phyloP scores from a whole-genome alignment of 768 basidiomycete genomes.

The Coprinopsis marcescibilis region DNA sequence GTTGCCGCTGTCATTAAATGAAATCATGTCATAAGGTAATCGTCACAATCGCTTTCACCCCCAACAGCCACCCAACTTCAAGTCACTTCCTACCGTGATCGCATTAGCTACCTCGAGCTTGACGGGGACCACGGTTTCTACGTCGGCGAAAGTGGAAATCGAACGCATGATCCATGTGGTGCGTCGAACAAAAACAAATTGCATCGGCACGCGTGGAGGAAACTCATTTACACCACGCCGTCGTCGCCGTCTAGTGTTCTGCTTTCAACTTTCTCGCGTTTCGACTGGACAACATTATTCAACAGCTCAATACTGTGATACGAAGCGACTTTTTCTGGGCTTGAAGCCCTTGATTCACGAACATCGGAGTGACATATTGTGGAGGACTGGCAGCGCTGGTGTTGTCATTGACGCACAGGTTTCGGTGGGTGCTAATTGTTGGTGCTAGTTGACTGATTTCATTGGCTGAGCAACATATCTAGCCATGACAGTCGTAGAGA shows the following conservation, averaged over 20 bases:
- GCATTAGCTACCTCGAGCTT: background rate
- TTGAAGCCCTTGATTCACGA: background rate
- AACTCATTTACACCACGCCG: background rate
- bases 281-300: background rate
- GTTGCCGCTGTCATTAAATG: no score
- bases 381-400: background rate
- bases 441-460: background rate
- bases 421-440: background rate
- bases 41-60: no score
- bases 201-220: background rate
- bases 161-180: background rate
- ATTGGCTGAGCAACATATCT: background rate
- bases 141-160: background rate
- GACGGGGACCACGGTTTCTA: background rate
- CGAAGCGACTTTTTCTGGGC: background rate
- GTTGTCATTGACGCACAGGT: background rate
- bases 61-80: no score
- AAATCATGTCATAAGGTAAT: no score
- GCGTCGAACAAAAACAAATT: background rate
- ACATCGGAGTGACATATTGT: background rate
- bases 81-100: background rate
- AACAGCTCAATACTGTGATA: background rate
- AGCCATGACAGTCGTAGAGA: background rate
- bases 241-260: no score
- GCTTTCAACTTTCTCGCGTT: no score